Conservation (phyloP, 441 rosid genomes). For the Populus hybrid region DNA sequence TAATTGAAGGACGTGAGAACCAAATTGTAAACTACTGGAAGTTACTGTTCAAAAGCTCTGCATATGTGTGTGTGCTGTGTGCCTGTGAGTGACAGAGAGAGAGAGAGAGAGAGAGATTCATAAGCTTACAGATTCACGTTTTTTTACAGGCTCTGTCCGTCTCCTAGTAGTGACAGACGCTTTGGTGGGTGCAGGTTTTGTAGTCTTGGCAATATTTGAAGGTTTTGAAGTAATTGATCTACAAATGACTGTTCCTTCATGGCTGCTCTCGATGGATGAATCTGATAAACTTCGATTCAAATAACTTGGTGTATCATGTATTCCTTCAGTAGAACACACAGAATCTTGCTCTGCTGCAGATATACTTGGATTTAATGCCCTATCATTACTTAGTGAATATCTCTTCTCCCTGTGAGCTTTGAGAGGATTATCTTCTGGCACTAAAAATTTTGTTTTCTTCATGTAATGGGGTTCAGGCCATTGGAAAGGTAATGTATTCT, state of each 20-base stretch:
- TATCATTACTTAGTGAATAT: conserved; percentile 53
- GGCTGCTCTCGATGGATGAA: conserved; percentile 52
- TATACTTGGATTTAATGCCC: conserved; percentile 81
- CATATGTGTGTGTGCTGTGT: neutral
- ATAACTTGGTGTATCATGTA: conserved; percentile 35
- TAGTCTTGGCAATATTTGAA: conserved; percentile 40
- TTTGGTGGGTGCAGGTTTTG: conserved; percentile 45
- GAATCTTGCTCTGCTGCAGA: conserved; percentile 80
- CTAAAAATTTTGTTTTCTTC: conserved; percentile 62
- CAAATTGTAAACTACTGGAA: conserved; percentile 1
- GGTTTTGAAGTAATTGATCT: conserved; percentile 59
- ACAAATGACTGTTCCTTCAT: conserved; percentile 61
- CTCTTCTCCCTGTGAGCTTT: conserved; percentile 43
- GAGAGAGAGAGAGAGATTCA: too few relatives aligned
- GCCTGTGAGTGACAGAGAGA: neutral
- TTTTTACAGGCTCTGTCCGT: conserved; percentile 39
- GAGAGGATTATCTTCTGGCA: conserved; percentile 31
- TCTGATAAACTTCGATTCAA: conserved; percentile 39
- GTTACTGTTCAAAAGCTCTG: neutral
- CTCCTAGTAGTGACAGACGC: conserved; percentile 46
- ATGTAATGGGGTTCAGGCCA: conserved; percentile 60
- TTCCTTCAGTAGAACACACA: conserved; percentile 47
- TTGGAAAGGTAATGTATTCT: conserved; percentile 48
- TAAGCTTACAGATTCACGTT: conserved; percentile 59
- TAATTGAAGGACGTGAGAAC: conserved; percentile 14